Evolutionary conservation across 2,329 filamentous ascomycete genomes (phyloP).

Genomic region (Beauveria rudraprayagi): DNA sequence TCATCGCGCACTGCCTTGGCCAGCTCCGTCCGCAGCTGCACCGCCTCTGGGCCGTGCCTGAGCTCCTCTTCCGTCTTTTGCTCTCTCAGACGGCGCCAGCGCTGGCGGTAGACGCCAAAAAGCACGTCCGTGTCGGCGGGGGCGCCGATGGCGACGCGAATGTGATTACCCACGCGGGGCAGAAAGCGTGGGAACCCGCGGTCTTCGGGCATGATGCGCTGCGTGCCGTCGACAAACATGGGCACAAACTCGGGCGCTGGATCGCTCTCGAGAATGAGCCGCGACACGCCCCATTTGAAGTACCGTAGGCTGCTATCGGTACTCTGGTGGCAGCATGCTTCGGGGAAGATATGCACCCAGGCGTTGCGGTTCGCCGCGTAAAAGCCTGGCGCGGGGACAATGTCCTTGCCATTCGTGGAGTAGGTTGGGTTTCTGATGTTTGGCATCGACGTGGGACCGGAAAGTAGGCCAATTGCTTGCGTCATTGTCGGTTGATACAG

Average conservation of each 20-base stretch:
- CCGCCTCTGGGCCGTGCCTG: constrained; percentile 51
- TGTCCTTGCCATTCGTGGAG: constrained; percentile 59
- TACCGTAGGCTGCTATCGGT: constrained; percentile 75
- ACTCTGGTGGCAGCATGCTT: constrained; percentile 89
- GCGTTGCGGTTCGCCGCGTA: constrained; percentile 61
- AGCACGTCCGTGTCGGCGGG: constrained; percentile 62
- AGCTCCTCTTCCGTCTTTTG: constrained; percentile 40
- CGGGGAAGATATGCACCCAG: constrained; percentile 95
- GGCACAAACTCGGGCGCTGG: constrained; percentile 83
- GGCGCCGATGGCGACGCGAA: constrained; percentile 73
- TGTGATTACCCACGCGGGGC: constrained; percentile 62
- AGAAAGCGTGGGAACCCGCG: constrained; percentile 72
- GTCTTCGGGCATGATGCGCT: constrained; percentile 80
- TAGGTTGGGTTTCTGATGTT: constrained; percentile 42
- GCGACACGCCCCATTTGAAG: constrained; percentile 95
- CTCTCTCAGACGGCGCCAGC: constrained; percentile 62
- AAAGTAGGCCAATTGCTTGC: constrained; percentile 78
- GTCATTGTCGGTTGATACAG: constrained; percentile 84
- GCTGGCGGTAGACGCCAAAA: constrained; percentile 68
- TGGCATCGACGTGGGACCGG: constrained; percentile 43
- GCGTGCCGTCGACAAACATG: constrained; percentile 88
- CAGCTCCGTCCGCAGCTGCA: constrained; percentile 64
- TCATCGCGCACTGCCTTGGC: constrained; percentile 70
- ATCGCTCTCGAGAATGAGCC: constrained; percentile 82
- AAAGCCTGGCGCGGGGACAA: constrained; percentile 62